phyloP scores from a whole-genome alignment of 768 basidiomycete species.

The Lactarius indigo region DNA sequence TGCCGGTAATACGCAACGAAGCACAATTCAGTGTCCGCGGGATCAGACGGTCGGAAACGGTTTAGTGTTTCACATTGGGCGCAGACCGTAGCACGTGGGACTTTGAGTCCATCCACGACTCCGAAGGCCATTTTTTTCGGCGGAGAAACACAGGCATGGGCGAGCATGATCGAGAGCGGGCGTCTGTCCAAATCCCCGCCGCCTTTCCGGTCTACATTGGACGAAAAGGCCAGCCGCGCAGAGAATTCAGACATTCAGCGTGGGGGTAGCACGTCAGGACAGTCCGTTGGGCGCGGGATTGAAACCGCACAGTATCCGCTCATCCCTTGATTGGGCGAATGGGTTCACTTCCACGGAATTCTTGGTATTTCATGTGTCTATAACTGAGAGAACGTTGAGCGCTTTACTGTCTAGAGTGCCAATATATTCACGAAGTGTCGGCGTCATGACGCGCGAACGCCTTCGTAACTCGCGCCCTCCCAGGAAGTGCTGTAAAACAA shows the following conservation, averaged over 20 bases:
- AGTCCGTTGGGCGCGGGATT: conserved; percentile 3
- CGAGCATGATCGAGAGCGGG: neutral
- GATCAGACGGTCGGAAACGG: neutral
- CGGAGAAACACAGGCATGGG: neutral
- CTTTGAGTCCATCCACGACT: neutral
- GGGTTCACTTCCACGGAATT: conserved; percentile 10
- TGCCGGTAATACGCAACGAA: conserved; percentile 2
- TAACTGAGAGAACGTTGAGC: conserved; percentile 16
- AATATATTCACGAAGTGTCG: conserved; percentile 20
- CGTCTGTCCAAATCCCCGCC: neutral
- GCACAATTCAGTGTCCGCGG: conserved; percentile 12
- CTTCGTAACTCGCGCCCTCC: conserved; percentile 7
- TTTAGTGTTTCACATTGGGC: neutral
- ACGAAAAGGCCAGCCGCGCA: conserved; percentile 8
- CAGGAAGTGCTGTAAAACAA: conserved; percentile 23
- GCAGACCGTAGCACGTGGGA: neutral
- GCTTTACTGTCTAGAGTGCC: conserved; percentile 18
- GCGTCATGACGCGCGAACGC: conserved; percentile 22
- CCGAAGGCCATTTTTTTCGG: neutral
- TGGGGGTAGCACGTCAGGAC: neutral
- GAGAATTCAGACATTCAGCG: conserved; percentile 10
- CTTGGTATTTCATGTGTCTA: conserved; percentile 19
- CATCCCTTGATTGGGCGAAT: conserved; percentile 12
- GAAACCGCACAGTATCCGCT: conserved; percentile 20
- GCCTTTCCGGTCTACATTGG: neutral